These are phyloP conservation scores for Henningerozyma blattae DNA, from an alignment of 805 yeast species.

Conservation along the genomic window DNA sequence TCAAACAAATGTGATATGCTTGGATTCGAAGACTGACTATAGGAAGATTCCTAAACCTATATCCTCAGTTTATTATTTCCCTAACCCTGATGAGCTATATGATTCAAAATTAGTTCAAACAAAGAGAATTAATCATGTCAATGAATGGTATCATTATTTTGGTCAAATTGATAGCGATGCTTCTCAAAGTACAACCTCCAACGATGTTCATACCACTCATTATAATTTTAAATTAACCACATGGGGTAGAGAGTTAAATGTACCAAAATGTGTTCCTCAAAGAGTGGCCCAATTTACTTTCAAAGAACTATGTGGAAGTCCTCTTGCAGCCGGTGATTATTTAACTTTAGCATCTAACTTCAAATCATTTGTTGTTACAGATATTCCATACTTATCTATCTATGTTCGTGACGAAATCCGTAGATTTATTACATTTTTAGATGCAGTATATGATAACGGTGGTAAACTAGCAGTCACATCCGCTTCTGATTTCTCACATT, in stretches of 20 bases:
- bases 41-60: slow-evolving; percentile 78
- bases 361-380: slow-evolving; percentile 76
- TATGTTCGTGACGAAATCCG: slow-evolving; percentile 75
- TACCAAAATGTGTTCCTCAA: slow-evolving; percentile 68
- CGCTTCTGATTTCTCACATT: slow-evolving; percentile 70
- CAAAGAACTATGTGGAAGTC: slow-evolving; percentile 73
- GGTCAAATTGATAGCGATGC: slow-evolving; percentile 38
- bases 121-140: slow-evolving; percentile 37
- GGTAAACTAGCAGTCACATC: slow-evolving; percentile 82
- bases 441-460: slow-evolving; percentile 89
- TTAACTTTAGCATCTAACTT: slow-evolving; percentile 67
- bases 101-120: slow-evolving; percentile 37
- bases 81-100: slow-evolving; percentile 50
- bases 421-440: slow-evolving; percentile 86
- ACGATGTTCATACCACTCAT: slow-evolving; percentile 7
- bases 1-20: slow-evolving; percentile 61
- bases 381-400: slow-evolving; percentile 75
- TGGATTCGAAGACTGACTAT: slow-evolving; percentile 90
- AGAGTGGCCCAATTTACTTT: slow-evolving; percentile 85
- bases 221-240: slow-evolving; percentile 35
- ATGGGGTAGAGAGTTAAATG: slow-evolving; percentile 78
- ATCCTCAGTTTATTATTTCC: slow-evolving; percentile 66
- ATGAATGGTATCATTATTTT: slow-evolving; percentile 72
- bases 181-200: slow-evolving; percentile 14
- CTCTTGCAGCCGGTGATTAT: slow-evolving; percentile 91